A percentile compares a stretch with the other conserved stretches of the same genome.
Conservation (phyloP, 805 yeast species). For the Starmerella scarabaei region DNA sequence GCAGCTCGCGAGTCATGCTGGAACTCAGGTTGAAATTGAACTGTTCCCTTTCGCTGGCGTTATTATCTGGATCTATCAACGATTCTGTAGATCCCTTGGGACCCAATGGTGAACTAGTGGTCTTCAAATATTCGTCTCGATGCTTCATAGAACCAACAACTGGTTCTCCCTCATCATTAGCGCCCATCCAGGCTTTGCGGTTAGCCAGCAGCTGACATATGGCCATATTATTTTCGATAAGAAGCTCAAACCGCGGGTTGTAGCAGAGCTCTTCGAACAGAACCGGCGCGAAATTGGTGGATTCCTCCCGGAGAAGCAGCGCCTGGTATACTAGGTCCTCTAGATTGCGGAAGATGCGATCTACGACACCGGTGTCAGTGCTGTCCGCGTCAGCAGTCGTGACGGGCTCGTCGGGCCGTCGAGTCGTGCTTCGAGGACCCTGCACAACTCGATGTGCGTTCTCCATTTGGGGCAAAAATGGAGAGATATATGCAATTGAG, state of each 20-base stretch:
- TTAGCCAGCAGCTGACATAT: conserved; percentile 8
- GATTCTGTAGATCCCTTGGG: too few species aligned
- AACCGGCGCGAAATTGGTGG: conserved; percentile 2
- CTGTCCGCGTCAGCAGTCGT: background rate
- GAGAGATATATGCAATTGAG: conserved; percentile 1
- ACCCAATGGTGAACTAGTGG: too few species aligned
- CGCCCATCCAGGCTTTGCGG: conserved; percentile 7
- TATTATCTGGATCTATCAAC: too few species aligned
- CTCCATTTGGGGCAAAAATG: conserved; percentile 1
- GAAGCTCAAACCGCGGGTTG: conserved; percentile 6
- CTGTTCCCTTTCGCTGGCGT: too few species aligned
- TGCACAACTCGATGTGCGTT: background rate
- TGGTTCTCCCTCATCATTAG: conserved; percentile 8
- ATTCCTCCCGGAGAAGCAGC: background rate
- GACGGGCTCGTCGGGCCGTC: background rate
- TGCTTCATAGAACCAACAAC: conserved; percentile 6
- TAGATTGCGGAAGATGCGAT: background rate
- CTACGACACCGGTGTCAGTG: too few species aligned
- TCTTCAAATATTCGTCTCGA: conserved; percentile 3
- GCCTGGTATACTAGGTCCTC: background rate
- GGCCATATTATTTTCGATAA: conserved; percentile 13
- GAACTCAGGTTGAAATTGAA: too few species aligned
- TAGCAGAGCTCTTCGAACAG: conserved; percentile 11
- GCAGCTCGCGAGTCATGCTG: too few species aligned
- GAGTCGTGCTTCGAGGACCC: background rate